Conservation (phyloP, 2,329 filamentous ascomycete species). For the Diaporthe vexans region DNA sequence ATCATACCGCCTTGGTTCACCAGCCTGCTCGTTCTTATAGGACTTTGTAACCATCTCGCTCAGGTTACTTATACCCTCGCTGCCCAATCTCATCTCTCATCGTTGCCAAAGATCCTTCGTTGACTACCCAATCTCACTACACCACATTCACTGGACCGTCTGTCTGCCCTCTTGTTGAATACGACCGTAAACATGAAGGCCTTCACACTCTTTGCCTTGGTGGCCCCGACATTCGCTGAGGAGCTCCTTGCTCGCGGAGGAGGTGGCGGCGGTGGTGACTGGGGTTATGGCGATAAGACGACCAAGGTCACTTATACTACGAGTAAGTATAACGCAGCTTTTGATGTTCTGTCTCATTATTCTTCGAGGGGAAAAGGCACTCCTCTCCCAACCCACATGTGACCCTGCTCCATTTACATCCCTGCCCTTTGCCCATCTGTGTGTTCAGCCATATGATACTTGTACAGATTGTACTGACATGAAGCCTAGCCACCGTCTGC, state of each 20-base stretch:
- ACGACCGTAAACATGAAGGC: constrained; percentile 50
- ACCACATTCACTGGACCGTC: constrained; percentile 40
- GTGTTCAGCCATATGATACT: too few species aligned
- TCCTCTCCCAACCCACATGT: background rate
- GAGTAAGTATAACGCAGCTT: constrained; percentile 20
- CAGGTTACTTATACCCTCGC: constrained; percentile 49
- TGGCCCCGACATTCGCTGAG: constrained; percentile 48
- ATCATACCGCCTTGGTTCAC: constrained; percentile 41
- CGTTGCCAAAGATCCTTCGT: constrained; percentile 13
- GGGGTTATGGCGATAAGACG: constrained; percentile 40
- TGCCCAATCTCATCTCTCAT: constrained; percentile 33
- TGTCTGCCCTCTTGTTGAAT: constrained; percentile 15
- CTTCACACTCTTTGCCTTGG: constrained; percentile 50
- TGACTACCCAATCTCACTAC: constrained; percentile 1
- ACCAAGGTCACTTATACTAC: constrained; percentile 44
- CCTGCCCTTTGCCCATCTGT: background rate
- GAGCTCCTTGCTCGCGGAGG: constrained; percentile 42
- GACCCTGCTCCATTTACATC: too few species aligned
- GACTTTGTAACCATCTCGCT: constrained; percentile 48
- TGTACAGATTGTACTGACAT: constrained; percentile 43
- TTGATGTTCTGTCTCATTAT: background rate
- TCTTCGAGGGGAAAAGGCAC: too few species aligned
- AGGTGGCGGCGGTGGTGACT: constrained; percentile 34
- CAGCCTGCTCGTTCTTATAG: constrained; percentile 43
- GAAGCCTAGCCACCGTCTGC: constrained; percentile 61